Percentiles rank a stretch among this genome's conserved stretches.
These are phyloP conservation scores for Conticribra weissflogii DNA, from an alignment of 108 stramenopile genomes.

Conservation along the genomic window DNA sequence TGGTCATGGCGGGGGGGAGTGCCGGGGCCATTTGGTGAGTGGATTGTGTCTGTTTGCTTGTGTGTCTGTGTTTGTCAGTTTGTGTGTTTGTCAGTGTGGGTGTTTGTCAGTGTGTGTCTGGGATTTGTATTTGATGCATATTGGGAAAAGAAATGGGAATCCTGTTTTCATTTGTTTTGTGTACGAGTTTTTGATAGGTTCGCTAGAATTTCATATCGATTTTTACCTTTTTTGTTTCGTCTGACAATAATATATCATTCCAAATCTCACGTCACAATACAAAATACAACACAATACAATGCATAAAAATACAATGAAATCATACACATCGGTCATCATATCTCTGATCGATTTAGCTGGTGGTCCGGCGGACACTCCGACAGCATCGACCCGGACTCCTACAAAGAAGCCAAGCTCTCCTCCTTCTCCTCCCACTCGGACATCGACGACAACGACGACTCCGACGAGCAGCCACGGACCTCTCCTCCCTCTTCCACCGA, in stretches of 20 bases:
- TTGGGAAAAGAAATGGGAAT: too few species aligned
- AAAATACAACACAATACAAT: too few species aligned
- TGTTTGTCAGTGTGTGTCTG: too few species aligned
- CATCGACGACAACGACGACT: conserved; percentile 15
- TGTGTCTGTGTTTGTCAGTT: too few species aligned
- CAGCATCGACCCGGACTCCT: conserved; percentile 44
- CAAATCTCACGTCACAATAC: too few species aligned
- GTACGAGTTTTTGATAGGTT: too few species aligned
- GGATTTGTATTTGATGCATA: too few species aligned
- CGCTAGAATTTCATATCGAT: too few species aligned
- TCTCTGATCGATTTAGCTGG: conserved; percentile 13
- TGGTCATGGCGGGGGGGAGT: conserved; percentile 67
- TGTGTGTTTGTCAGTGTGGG: too few species aligned
- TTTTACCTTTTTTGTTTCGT: not conserved
- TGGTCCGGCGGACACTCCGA: conserved; percentile 39
- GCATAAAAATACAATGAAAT: too few species aligned
- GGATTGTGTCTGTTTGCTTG: not conserved
- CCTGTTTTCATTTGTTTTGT: too few species aligned
- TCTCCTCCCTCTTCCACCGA: not conserved
- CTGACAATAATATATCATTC: not conserved
- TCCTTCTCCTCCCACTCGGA: conserved; percentile 7
- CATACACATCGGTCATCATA: too few species aligned
- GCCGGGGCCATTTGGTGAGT: conserved; percentile 77
- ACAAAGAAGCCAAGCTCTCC: conserved; percentile 39
- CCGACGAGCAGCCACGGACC: not conserved